Conservation (phyloP, 1,284 basidiomycete genomes). For the Cystobasidiaceae sp. region DNA sequence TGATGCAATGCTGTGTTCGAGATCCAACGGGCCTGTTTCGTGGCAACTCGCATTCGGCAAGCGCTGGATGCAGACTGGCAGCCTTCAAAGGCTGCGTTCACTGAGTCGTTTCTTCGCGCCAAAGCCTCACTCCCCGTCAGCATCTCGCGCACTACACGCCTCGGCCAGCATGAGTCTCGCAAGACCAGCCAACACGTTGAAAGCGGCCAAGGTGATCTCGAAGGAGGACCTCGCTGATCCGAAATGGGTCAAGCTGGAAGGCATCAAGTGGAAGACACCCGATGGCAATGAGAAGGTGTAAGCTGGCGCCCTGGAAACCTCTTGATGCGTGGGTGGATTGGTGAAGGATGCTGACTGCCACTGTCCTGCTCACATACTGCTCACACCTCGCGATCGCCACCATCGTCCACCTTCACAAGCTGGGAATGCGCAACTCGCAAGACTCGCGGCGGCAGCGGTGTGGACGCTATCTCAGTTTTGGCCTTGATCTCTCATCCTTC, state of each 20-base stretch:
- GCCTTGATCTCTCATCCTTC: conserved; percentile 55
- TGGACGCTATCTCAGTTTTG: conserved; percentile 68
- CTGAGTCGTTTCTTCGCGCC: too few relatives aligned
- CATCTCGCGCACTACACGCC: too few relatives aligned
- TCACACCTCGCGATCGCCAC: background rate
- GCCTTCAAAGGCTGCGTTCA: too few relatives aligned
- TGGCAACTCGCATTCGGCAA: too few relatives aligned
- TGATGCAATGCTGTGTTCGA: too few relatives aligned
- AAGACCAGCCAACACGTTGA: conserved; percentile 25
- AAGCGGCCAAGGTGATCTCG: conserved; percentile 11
- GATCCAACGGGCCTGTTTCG: too few relatives aligned
- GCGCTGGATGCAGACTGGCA: too few relatives aligned
- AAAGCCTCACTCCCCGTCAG: too few relatives aligned
- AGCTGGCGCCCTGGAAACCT: background rate
- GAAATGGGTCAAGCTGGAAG: conserved; percentile 30
- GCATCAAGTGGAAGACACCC: conserved; percentile 28
- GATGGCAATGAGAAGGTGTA: conserved; percentile 27
- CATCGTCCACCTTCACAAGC: background rate
- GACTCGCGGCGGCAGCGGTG: conserved; percentile 21
- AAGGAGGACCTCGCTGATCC: conserved; percentile 12
- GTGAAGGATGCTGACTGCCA: background rate
- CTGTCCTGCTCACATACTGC: background rate
- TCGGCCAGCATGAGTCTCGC: conserved; percentile 19
- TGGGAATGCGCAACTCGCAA: conserved; percentile 28
- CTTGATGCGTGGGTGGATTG: background rate